Percentiles rank a stretch among this genome's conserved stretches.
Conservation (phyloP, 2,329 filamentous ascomycete genomes). For the Didymella keratinophila region DNA sequence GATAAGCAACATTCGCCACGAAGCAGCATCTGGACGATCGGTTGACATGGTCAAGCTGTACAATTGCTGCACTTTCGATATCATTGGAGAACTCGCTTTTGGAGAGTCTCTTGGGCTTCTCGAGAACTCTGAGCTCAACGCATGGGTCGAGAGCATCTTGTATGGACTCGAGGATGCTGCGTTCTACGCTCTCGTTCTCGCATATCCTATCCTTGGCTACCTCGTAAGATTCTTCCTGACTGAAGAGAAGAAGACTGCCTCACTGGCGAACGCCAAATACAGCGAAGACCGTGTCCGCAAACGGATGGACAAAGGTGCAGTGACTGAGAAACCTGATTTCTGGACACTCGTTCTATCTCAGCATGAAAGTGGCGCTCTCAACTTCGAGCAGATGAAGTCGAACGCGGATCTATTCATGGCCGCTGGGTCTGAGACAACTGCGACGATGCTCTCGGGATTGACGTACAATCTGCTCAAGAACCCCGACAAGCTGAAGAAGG, state of each 20-base stretch:
- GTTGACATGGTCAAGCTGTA: too few species aligned
- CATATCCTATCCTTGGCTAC: too few species aligned
- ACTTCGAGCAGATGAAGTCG: slow-evolving; percentile 49
- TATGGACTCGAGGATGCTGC: too few species aligned
- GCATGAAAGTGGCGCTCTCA: slow-evolving; percentile 30
- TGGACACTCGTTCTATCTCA: slow-evolving; percentile 1
- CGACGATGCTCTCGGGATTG: slow-evolving; percentile 51
- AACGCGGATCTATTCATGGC: slow-evolving; percentile 51
- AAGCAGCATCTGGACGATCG: too few species aligned
- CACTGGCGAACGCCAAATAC: too few species aligned
- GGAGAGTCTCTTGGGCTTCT: slow-evolving; percentile 49
- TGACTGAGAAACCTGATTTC: background rate
- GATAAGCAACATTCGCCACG: slow-evolving; percentile 21
- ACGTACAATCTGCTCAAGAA: slow-evolving; percentile 49
- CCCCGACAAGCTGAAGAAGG: slow-evolving; percentile 32
- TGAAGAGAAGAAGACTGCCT: too few species aligned
- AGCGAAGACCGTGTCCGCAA: background rate
- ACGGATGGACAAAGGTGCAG: background rate
- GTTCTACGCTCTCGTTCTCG: too few species aligned
- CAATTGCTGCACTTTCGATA: slow-evolving; percentile 51
- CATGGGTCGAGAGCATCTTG: background rate
- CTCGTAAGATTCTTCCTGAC: too few species aligned
- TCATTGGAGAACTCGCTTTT: slow-evolving; percentile 54
- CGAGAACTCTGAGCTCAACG: background rate
- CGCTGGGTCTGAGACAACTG: slow-evolving; percentile 57